A percentile compares a stretch with the other conserved stretches of the same genome.
phyloP scores from a whole-genome alignment of 805 yeast species.

The Cyberlindnera bimundalis region DNA sequence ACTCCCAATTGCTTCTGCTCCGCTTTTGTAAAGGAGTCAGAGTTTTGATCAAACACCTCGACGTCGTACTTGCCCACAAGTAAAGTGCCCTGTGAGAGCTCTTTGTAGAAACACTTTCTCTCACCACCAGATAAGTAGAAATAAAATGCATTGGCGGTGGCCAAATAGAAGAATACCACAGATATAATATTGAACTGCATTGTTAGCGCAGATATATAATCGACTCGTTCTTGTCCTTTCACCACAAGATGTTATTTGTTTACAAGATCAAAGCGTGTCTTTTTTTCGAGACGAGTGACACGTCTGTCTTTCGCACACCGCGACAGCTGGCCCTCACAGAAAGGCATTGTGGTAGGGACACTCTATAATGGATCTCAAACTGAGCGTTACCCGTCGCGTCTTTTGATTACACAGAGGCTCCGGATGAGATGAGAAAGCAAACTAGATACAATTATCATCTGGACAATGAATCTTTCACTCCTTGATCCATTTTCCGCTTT shows the following conservation, averaged over 20 bases:
- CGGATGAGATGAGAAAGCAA: too few species aligned
- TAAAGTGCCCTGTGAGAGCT: conserved; percentile 46
- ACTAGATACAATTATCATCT: too few species aligned
- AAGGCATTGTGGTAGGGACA: too few species aligned
- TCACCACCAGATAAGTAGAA: conserved; percentile 51
- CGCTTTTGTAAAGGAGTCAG: conserved; percentile 33
- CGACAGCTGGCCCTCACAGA: too few species aligned
- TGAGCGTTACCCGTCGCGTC: too few species aligned
- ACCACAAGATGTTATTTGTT: too few species aligned
- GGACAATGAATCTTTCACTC: conserved; percentile 78
- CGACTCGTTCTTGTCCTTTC: too few species aligned
- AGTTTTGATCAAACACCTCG: conserved; percentile 39
- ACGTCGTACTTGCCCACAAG: conserved; percentile 48
- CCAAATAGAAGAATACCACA: conserved; percentile 22
- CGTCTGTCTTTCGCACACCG: conserved; percentile 3
- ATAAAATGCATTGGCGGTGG: conserved; percentile 39
- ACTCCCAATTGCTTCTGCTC: conserved; percentile 36
- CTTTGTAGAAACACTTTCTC: conserved; percentile 54
- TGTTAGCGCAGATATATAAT: background rate
- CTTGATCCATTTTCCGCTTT: conserved; percentile 90
- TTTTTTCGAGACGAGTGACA: conserved; percentile 6
- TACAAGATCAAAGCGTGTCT: conserved; percentile 10
- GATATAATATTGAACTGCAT: conserved; percentile 18
- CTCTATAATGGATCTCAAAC: too few species aligned
- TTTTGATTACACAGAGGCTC: too few species aligned